Conservation (phyloP, 2,329 filamentous ascomycete genomes). For the Chaetomium olivaceum region DNA sequence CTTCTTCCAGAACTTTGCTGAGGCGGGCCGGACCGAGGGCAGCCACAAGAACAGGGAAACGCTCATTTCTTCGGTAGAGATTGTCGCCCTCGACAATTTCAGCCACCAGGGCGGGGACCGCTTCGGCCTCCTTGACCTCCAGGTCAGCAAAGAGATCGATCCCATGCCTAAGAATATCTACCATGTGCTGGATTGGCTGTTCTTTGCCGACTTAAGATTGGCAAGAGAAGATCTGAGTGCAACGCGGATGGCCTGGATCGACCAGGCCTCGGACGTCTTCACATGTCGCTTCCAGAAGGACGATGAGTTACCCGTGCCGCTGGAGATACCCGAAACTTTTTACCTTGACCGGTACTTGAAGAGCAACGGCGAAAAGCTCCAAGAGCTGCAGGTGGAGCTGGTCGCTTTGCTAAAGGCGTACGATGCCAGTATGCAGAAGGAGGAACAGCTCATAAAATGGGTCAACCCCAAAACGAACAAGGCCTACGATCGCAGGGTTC, state of each 20-base stretch:
- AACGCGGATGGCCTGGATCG: slow-evolving; percentile 27
- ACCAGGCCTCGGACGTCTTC: slow-evolving; percentile 27
- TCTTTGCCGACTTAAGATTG: slow-evolving; percentile 26
- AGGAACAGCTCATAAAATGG: slow-evolving; percentile 21
- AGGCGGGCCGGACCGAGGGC: slow-evolving; percentile 5
- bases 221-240: slow-evolving; percentile 20
- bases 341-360: slow-evolving; percentile 33
- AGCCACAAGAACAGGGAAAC: background rate
- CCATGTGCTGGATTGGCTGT: slow-evolving; percentile 28
- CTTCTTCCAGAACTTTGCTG: slow-evolving; percentile 48
- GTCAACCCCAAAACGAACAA: slow-evolving; percentile 23
- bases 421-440: slow-evolving; percentile 17
- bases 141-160: slow-evolving; percentile 17
- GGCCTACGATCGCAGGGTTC: slow-evolving; percentile 20
- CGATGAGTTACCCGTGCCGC: slow-evolving; percentile 17
- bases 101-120: background rate
- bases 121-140: slow-evolving; percentile 28
- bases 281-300: slow-evolving; percentile 26
- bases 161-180: slow-evolving; percentile 25
- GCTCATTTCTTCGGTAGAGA: slow-evolving; percentile 23
- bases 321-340: slow-evolving; percentile 33
- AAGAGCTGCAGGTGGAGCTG: slow-evolving; percentile 25
- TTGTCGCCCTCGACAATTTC: slow-evolving; percentile 12
- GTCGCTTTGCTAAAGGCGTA: slow-evolving; percentile 10
- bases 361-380: slow-evolving; percentile 16